A percentile compares a stretch with the other conserved stretches of the same genome.
Conservation (phyloP, 805 yeast genomes). For the Sporopachydermia lactativora region DNA sequence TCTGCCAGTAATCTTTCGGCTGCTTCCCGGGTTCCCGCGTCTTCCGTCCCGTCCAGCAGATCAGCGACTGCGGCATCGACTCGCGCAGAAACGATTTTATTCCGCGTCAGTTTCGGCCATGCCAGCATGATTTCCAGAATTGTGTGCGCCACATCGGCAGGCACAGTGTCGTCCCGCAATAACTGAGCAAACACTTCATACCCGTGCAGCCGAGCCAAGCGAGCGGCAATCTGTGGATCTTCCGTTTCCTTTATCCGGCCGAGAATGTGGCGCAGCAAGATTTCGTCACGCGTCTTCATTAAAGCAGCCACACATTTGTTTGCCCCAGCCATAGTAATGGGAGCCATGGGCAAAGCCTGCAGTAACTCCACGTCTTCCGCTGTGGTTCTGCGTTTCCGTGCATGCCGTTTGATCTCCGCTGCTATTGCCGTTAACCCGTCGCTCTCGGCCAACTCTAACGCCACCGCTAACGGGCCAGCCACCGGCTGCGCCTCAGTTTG, state of each 20-base stretch:
- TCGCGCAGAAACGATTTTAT: conserved; percentile 60
- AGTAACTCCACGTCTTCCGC: conserved; percentile 46
- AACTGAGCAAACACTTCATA: conserved; percentile 61
- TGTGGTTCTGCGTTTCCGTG: conserved; percentile 27
- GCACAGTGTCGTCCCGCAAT: conserved; percentile 25
- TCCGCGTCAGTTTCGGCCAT: conserved; percentile 68
- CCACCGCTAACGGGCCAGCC: conserved; percentile 76
- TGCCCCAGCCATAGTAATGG: conserved; percentile 44
- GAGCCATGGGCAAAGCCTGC: conserved; percentile 36
- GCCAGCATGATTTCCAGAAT: conserved; percentile 41
- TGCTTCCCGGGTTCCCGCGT: conserved; percentile 20
- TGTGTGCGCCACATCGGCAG: conserved; percentile 27
- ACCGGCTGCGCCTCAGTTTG: conserved; percentile 81
- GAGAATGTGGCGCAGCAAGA: conserved; percentile 51
- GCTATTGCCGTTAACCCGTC: conserved; percentile 44
- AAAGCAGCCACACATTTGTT: conserved; percentile 70
- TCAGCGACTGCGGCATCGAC: conserved; percentile 49
- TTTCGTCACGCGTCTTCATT: conserved; percentile 57
- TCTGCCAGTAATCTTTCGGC: conserved; percentile 36
- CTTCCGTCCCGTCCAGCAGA: conserved; percentile 19
- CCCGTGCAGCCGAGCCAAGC: conserved; percentile 72
- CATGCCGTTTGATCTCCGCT: conserved; percentile 46
- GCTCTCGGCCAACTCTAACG: conserved; percentile 52
- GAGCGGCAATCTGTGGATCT: conserved; percentile 35
- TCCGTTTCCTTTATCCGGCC: conserved; percentile 47